These are phyloP conservation scores for Neofusicoccum cordaticola DNA, from an alignment of 2,329 filamentous ascomycete species.

Conservation along the genomic window DNA sequence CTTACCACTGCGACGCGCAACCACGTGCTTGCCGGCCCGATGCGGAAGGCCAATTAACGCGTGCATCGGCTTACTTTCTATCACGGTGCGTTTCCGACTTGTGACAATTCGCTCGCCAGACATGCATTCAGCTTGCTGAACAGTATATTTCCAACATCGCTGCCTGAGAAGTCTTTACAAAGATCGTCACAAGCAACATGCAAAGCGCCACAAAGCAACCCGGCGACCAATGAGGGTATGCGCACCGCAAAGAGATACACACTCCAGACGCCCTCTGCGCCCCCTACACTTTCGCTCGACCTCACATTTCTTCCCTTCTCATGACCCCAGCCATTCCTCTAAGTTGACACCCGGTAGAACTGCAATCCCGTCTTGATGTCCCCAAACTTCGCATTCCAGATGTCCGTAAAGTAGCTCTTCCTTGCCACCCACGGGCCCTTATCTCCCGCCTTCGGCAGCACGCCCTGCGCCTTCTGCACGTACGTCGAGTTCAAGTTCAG, in stretches of 20 bases:
- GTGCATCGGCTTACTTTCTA: not conserved
- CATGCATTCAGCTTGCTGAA: too few relatives aligned
- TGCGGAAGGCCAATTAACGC: not conserved
- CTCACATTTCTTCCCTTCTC: not conserved
- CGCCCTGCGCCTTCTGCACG: conserved; percentile 40
- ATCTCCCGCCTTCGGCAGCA: conserved; percentile 49
- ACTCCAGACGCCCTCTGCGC: not conserved
- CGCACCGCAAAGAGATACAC: not conserved
- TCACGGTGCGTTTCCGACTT: not conserved
- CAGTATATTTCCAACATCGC: too few relatives aligned
- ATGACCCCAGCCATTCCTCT: not conserved
- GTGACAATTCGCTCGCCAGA: too few relatives aligned
- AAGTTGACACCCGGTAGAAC: conserved; percentile 28
- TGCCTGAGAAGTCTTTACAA: too few relatives aligned
- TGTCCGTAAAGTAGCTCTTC: conserved; percentile 45
- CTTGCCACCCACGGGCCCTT: conserved; percentile 44
- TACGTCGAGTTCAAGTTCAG: conserved; percentile 53
- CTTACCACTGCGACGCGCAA: not conserved
- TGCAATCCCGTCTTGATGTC: conserved; percentile 42
- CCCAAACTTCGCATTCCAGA: conserved; percentile 41
- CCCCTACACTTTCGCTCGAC: not conserved
- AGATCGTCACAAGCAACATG: not conserved
- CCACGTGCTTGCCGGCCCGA: not conserved
- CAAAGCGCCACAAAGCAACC: not conserved
- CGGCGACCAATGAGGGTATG: not conserved